phyloP scores from a whole-genome alignment of 2,329 filamentous ascomycete species.

The Aspergillus pseudoviridinutans region DNA sequence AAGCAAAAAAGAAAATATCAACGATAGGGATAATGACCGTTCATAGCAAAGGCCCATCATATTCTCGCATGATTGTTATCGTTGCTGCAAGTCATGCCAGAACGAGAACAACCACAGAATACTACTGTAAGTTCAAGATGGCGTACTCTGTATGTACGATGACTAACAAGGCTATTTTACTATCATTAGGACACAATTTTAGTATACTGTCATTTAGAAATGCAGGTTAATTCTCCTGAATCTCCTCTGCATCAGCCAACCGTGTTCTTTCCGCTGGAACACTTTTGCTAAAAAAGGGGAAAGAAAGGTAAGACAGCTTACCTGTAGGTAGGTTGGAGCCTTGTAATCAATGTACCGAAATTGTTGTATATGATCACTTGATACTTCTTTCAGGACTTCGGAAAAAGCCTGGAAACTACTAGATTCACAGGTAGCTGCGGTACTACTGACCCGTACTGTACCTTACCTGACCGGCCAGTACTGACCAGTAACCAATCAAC shows the following conservation, averaged over 20 bases:
- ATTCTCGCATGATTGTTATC: neutral
- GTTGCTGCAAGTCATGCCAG: neutral
- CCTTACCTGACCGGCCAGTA: neutral
- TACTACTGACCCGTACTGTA: neutral
- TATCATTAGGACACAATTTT: neutral
- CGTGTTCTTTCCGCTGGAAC: neutral
- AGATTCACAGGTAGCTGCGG: neutral
- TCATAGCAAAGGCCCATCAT: neutral
- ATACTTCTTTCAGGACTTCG: neutral
- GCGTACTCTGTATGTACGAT: neutral
- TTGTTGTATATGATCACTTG: slow-evolving; percentile 2
- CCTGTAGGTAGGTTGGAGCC: neutral
- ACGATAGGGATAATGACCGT: neutral
- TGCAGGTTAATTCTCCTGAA: slow-evolving; percentile 12
- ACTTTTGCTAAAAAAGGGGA: slow-evolving; percentile 8
- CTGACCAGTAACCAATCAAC: neutral
- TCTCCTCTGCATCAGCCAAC: slow-evolving; percentile 10
- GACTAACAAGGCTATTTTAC: slow-evolving; percentile 1
- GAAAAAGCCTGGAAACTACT: slow-evolving; percentile 1
- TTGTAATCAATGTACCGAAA: slow-evolving; percentile 6
- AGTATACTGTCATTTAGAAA: slow-evolving; percentile 4
- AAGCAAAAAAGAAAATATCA: neutral
- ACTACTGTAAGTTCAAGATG: neutral
- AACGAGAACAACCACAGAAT: neutral
- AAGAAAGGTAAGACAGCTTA: slow-evolving; percentile 14